These are phyloP conservation scores for Blastocystis sp. DNA, from an alignment of 352 stramenopile species.

Conservation along the genomic window DNA sequence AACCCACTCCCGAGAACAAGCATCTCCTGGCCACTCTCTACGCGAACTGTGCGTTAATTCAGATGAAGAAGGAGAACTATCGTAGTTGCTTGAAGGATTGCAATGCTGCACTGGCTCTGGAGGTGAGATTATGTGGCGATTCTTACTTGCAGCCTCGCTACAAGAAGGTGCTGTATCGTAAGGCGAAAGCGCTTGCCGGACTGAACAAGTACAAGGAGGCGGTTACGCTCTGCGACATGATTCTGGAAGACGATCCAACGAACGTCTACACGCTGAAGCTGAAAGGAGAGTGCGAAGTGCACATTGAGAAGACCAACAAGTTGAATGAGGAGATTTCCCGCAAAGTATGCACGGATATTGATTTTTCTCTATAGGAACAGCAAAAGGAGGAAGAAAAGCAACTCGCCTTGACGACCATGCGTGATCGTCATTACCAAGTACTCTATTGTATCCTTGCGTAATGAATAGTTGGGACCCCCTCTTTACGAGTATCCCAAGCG, in stretches of 20 bases:
- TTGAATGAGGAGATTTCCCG: background rate
- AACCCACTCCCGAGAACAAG: background rate
- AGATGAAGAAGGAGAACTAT: conserved; percentile 41
- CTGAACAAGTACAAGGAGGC: background rate
- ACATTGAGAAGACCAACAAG: background rate
- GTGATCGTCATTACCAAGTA: background rate
- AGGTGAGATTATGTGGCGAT: background rate
- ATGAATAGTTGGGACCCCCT: background rate
- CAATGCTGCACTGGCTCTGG: background rate
- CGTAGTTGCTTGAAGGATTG: conserved; percentile 7
- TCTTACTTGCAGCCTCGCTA: background rate
- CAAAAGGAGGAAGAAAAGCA: background rate
- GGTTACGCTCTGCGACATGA: background rate
- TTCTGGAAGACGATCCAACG: background rate
- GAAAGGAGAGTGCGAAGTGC: background rate
- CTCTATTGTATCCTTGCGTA: background rate
- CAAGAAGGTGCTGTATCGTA: conserved; percentile 28
- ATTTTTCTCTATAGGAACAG: background rate
- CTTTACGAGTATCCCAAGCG: conserved; percentile 10
- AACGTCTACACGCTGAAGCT: conserved; percentile 12
- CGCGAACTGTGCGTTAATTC: conserved; percentile 6
- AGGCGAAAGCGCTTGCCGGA: background rate
- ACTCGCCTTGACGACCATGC: background rate
- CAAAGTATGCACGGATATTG: background rate
- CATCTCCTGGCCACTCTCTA: conserved; percentile 16